phyloP scores from a whole-genome alignment of 2,329 filamentous ascomycete species.

The Helotiales sp. region DNA sequence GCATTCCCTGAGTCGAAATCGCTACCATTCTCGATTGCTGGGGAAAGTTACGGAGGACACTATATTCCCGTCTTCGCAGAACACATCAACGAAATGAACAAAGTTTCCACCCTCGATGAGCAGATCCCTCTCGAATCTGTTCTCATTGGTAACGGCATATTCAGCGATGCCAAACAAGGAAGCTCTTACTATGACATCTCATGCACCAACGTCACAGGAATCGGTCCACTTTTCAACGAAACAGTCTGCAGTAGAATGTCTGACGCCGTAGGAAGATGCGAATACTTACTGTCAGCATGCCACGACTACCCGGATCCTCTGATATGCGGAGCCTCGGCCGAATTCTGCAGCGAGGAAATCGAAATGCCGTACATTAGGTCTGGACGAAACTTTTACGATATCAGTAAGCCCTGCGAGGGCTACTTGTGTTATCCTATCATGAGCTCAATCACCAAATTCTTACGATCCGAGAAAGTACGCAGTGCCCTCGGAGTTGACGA shows the following conservation, averaged over 20 bases:
- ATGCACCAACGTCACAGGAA: slow-evolving; percentile 25
- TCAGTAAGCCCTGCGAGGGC: slow-evolving; percentile 25
- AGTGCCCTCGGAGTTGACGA: slow-evolving; percentile 20
- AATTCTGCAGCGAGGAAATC: slow-evolving; percentile 19
- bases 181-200: slow-evolving; percentile 51
- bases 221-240: slow-evolving; percentile 21
- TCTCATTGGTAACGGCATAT: slow-evolving; percentile 57
- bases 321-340: slow-evolving; percentile 12
- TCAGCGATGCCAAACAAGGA: slow-evolving; percentile 52
- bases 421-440: slow-evolving; percentile 27
- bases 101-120: slow-evolving; percentile 37
- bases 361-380: slow-evolving; percentile 20
- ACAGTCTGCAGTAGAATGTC: slow-evolving; percentile 18
- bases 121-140: slow-evolving; percentile 48
- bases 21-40: slow-evolving; percentile 41
- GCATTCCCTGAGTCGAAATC: slow-evolving; percentile 43
- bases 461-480: slow-evolving; percentile 20
- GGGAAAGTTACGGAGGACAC: slow-evolving; percentile 27
- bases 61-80: slow-evolving; percentile 42
- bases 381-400: slow-evolving; percentile 23
- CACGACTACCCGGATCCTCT: slow-evolving; percentile 19
- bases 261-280: slow-evolving; percentile 18
- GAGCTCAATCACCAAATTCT: slow-evolving; percentile 24
- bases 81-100: slow-evolving; percentile 24
- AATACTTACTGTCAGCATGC: slow-evolving; percentile 19